phyloP scores from a whole-genome alignment of 805 yeast genomes.

The Teunomyces pallodes region DNA sequence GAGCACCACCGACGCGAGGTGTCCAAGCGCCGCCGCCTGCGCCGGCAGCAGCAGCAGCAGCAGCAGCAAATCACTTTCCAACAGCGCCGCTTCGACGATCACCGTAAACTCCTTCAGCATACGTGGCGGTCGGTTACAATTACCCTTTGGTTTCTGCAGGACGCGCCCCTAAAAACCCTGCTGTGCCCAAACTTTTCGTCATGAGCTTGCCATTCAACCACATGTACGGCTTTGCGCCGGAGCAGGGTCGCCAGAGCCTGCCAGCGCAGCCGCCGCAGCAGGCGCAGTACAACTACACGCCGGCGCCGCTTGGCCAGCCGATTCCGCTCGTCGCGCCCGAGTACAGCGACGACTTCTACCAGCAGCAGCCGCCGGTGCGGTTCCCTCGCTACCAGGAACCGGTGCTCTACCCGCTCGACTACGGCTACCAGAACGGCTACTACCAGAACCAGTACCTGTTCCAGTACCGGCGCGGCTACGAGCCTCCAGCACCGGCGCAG shows the following conservation, averaged over 20 bases:
- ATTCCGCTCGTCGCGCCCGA: too few relatives aligned
- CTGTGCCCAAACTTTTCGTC: neutral
- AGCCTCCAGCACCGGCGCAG: too few relatives aligned
- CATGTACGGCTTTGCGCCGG: conserved; percentile 3
- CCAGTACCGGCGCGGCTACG: too few relatives aligned
- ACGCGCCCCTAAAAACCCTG: neutral
- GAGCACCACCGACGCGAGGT: conserved; percentile 14
- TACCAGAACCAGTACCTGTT: neutral
- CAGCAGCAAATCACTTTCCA: neutral
- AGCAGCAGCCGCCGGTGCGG: neutral
- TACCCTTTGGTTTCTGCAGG: neutral
- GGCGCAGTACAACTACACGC: neutral
- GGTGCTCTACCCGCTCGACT: neutral
- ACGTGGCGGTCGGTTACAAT: neutral
- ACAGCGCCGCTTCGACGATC: conserved; percentile 11
- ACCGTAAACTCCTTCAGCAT: conserved; percentile 13
- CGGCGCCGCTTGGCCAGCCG: neutral
- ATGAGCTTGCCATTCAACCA: conserved; percentile 7
- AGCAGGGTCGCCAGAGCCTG: neutral
- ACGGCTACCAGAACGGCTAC: neutral
- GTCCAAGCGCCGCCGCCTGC: conserved; percentile 10
- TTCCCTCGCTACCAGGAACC: neutral
- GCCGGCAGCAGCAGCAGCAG: neutral
- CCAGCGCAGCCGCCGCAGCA: conserved; percentile 1
- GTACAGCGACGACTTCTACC: neutral